Base-by-base conservation (phyloP, 78 protist species). In the Isochrysis galbana region DNA sequence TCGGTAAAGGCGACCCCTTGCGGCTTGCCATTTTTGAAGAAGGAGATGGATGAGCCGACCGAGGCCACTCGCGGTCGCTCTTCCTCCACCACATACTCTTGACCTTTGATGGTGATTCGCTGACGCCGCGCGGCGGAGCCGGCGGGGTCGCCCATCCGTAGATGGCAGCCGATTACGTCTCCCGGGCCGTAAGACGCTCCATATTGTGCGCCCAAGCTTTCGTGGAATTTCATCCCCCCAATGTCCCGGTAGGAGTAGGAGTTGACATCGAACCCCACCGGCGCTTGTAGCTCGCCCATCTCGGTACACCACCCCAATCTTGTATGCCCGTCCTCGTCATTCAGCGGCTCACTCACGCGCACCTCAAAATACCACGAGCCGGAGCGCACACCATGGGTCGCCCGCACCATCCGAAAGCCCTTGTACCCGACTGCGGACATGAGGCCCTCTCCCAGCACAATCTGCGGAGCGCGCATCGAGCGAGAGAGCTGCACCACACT, bases 341-440 rank as follows among this genome's bases (percentile, higher is more conserved):
- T 0, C 26, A 2, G 0, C 32, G 46, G 23, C 44, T 0, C 36
- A 34, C 1, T 2, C 32, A 78, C 87, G 46, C n/a, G 46, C 34
- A 78, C 87, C 87, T 78, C 87, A 47, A 26, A 78, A 36, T 78
- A 78, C 51, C 48, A 78, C 32, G 51, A 0, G 51, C 87, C 87
- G 17, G 17, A 0, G n/a, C 38, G 7, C 29, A 41, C 48, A 34
- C 44, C 87, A 47, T 78, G 87, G 11, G 87, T 78, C 36, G 87
- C 87, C 36, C 87, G 46, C 34, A 78, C 48, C 47, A 41, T 78
- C 39, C 87, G 87, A 47, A 41, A 78, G 26, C 87, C 87, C 87
- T 78, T 42, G 87, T 21, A 42, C 51, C 48, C 51, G 0, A 41
- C 21, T 47, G 87, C 48, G 19, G 7, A 1, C 51, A 21, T 45